Percentiles rank a stretch among this genome's conserved stretches.
Conservation (phyloP, 805 yeast genomes). For the Yamadazyma scolyti region DNA sequence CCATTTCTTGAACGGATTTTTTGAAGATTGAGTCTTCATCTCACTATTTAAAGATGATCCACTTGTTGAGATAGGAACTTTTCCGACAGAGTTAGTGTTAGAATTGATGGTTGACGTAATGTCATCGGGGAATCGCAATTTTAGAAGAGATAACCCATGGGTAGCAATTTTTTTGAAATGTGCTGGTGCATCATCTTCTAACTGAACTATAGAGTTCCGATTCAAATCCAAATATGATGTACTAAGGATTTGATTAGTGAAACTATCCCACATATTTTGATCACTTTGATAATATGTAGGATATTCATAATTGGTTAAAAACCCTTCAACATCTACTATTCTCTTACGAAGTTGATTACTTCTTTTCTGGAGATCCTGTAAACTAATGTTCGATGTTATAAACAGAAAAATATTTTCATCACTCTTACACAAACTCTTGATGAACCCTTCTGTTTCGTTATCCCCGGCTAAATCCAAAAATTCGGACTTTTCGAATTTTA, state of each 20-base stretch:
- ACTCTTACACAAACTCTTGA: conserved; percentile 35
- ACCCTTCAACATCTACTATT: conserved; percentile 25
- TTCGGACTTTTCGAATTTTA: conserved; percentile 51
- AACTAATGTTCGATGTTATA: conserved; percentile 39
- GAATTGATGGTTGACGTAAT: no score
- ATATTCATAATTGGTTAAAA: conserved; percentile 28
- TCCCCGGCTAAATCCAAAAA: conserved; percentile 36
- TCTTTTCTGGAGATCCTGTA: conserved; percentile 40
- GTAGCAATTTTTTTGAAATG: conserved; percentile 28
- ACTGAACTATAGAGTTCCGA: conserved; percentile 27
- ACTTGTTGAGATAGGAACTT: background rate
- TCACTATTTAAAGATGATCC: background rate
- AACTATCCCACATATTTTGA: conserved; percentile 32
- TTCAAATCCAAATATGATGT: conserved; percentile 26
- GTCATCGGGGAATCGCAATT: conserved; percentile 26
- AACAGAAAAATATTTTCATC: conserved; percentile 35
- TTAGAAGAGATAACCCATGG: conserved; percentile 27
- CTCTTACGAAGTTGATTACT: conserved; percentile 29
- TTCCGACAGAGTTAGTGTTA: conserved; percentile 1
- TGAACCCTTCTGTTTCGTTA: conserved; percentile 56
- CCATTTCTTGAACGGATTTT: conserved; percentile 42
- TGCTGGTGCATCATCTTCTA: conserved; percentile 22
- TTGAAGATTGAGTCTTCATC: conserved; percentile 13
- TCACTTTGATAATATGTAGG: conserved; percentile 24
- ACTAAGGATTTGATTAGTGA: conserved; percentile 25